Conservation (phyloP, 1,139 yeast genomes). For the Debaryomycetaceae sp. region DNA sequence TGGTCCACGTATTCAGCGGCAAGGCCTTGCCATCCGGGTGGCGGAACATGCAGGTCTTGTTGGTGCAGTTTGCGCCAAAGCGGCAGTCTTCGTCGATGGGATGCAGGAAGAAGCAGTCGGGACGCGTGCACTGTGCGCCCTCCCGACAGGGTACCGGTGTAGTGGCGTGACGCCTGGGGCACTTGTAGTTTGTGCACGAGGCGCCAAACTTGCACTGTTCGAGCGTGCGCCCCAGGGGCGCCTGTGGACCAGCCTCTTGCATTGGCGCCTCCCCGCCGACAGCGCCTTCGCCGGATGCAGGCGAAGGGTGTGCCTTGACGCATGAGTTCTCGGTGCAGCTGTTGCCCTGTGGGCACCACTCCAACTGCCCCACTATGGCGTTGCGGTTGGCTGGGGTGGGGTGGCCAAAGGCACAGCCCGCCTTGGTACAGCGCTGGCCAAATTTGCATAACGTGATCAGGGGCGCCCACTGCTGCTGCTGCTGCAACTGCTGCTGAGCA, state of each 20-base stretch:
- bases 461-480: slow-evolving; percentile 20
- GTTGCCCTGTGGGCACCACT: slow-evolving; percentile 76
- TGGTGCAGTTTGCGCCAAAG: slow-evolving; percentile 70
- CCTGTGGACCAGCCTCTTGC: slow-evolving; percentile 19
- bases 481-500: slow-evolving; percentile 16
- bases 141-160: slow-evolving; percentile 72
- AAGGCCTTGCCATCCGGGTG: slow-evolving; percentile 72
- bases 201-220: slow-evolving; percentile 81
- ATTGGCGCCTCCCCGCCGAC: slow-evolving; percentile 14
- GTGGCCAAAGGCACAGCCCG: slow-evolving; percentile 81
- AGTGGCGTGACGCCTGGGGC: slow-evolving; percentile 83
- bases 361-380: slow-evolving; percentile 61
- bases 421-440: slow-evolving; percentile 71
- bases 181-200: slow-evolving; percentile 69
- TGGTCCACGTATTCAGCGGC: slow-evolving; percentile 41
- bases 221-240: slow-evolving; percentile 46
- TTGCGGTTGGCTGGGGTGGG: slow-evolving; percentile 82
- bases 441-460: slow-evolving; percentile 65
- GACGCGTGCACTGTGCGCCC: slow-evolving; percentile 71
- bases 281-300: slow-evolving; percentile 15
- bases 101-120: slow-evolving; percentile 79
- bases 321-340: slow-evolving; percentile 59
- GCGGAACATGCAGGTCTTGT: slow-evolving; percentile 62
- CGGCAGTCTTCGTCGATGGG: slow-evolving; percentile 77
- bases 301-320: slow-evolving; percentile 78